These are phyloP conservation scores for Theileria annulata DNA, from an alignment of 169 alveolate species.

Conservation along the genomic window DNA sequence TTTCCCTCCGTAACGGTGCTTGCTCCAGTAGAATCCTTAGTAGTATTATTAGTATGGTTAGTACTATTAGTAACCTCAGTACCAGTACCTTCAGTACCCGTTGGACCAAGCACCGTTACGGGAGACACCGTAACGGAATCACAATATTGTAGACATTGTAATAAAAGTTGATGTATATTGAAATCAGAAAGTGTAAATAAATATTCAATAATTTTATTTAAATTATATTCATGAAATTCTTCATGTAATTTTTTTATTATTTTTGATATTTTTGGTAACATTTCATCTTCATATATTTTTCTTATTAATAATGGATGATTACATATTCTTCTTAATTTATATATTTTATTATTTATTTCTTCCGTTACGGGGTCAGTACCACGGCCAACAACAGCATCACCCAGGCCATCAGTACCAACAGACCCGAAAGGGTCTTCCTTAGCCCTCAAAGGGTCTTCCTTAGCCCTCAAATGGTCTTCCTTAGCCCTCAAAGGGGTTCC, in stretches of 20 bases:
- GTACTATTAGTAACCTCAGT: too few species aligned
- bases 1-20: too few species aligned
- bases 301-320: constrained; percentile 87
- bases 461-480: constrained; percentile 18
- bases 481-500: constrained; percentile 15
- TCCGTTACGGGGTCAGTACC: constrained; percentile 41
- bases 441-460: constrained; percentile 39
- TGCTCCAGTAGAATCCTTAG: too few species aligned
- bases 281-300: constrained; percentile 74
- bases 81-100: too few species aligned
- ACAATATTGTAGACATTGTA: too few species aligned
- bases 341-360: constrained; percentile 79
- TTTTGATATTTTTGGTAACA: constrained; percentile 66
- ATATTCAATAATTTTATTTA: not conserved
- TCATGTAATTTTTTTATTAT: not conserved
- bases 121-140: too few species aligned
- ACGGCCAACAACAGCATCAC: constrained; percentile 26
- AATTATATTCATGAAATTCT: not conserved
- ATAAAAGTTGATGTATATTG: constrained; percentile 8
- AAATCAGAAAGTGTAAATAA: not conserved
- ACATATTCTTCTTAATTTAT: constrained; percentile 86
- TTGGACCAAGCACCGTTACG: too few species aligned
- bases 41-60: too few species aligned
- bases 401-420: constrained; percentile 39
- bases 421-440: too few species aligned